Conservation (phyloP, 805 yeast genomes). For the Hanseniaspora thailandica region DNA sequence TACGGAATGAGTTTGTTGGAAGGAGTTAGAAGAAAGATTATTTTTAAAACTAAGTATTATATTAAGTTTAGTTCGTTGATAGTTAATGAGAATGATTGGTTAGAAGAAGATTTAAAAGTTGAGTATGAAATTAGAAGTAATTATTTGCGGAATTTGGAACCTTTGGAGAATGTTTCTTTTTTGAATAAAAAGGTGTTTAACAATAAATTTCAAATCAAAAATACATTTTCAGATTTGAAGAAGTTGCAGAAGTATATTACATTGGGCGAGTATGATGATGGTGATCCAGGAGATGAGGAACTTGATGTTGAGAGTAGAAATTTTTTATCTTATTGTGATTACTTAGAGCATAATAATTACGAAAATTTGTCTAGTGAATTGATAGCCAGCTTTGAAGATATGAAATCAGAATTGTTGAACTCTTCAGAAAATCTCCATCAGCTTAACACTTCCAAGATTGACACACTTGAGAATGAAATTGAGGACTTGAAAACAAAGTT, state of each 20-base stretch:
- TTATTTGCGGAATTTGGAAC: constrained; percentile 56
- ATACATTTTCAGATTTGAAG: constrained; percentile 6
- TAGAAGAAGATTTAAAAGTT: constrained; percentile 35
- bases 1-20: constrained; percentile 63
- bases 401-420: constrained; percentile 24
- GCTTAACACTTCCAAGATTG: constrained; percentile 42
- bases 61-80: constrained; percentile 25
- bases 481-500: constrained; percentile 64
- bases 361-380: constrained; percentile 30
- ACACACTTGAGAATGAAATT: constrained; percentile 43
- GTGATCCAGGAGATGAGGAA: constrained; percentile 4
- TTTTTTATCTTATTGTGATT: constrained; percentile 30
- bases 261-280: constrained; percentile 10
- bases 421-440: constrained; percentile 13
- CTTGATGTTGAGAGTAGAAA: constrained; percentile 20
- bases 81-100: constrained; percentile 47
- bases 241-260: constrained; percentile 13
- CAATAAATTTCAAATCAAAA: neutral
- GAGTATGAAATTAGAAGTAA: constrained; percentile 44
- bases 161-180: neutral
- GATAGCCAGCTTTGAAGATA: constrained; percentile 30
- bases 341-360: constrained; percentile 26
- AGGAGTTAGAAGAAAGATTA: constrained; percentile 44
- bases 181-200: neutral
- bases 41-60: constrained; percentile 30